Conservation (phyloP, 305 asterid genomes). For the Fraxinus latifolia region DNA sequence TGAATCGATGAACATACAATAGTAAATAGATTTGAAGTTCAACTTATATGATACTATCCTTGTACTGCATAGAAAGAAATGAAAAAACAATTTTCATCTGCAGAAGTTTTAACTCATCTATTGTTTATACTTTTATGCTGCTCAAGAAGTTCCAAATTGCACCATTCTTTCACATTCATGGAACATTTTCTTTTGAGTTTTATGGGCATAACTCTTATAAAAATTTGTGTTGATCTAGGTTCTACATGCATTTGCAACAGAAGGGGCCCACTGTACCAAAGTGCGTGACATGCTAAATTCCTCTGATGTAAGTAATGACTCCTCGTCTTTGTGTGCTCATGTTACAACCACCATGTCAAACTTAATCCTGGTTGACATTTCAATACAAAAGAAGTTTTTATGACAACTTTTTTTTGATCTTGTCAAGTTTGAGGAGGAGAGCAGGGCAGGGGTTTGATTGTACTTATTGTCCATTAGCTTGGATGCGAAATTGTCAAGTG, state of each 20-base stretch:
- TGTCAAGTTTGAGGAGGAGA: background rate
- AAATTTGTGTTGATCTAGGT: slow-evolving; percentile 48
- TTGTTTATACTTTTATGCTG: background rate
- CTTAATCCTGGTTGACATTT: background rate
- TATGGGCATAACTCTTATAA: slow-evolving; percentile 15
- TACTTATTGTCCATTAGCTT: background rate
- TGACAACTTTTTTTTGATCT: background rate
- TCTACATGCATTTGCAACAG: slow-evolving; percentile 93
- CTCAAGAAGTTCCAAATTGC: slow-evolving; percentile 6
- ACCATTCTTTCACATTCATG: background rate
- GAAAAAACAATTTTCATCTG: background rate
- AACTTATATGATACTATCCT: background rate
- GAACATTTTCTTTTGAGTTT: background rate
- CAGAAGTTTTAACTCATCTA: background rate
- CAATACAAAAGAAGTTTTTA: background rate
- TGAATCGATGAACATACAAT: background rate
- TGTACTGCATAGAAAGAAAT: background rate
- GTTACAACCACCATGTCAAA: background rate
- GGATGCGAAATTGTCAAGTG: background rate
- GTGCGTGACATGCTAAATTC: slow-evolving; percentile 78
- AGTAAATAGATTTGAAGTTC: background rate
- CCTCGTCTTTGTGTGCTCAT: slow-evolving; percentile 22
- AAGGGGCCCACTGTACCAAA: slow-evolving; percentile 90
- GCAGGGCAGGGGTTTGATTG: background rate
- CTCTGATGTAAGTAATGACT: slow-evolving; percentile 69